Evolutionary conservation across 805 yeast species (phyloP).

Genomic region (Dipodascus geniculatus): DNA sequence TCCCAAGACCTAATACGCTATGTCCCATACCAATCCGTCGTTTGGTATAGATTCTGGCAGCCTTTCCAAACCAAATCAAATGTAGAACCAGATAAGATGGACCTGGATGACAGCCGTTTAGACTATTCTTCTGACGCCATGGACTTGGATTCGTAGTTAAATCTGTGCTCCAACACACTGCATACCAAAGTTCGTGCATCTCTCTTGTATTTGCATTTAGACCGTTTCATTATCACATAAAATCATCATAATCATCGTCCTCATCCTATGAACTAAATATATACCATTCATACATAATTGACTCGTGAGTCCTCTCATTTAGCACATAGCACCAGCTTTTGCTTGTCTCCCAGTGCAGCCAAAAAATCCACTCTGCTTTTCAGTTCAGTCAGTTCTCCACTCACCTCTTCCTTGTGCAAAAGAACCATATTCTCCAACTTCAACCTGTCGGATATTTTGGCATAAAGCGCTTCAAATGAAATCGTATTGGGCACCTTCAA

Average conservation of each 20-base stretch:
- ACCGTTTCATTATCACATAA: slow-evolving; percentile 5
- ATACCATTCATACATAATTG: not conserved
- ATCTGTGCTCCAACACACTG: not conserved
- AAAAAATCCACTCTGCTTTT: slow-evolving; percentile 21
- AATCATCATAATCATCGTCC: not conserved
- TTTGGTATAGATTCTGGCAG: not conserved
- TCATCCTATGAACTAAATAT: slow-evolving; percentile 2
- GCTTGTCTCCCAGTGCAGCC: slow-evolving; percentile 18
- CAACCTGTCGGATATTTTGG: slow-evolving; percentile 24
- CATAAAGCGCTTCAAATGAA: slow-evolving; percentile 21
- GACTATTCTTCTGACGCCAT: not conserved
- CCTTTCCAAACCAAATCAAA: not conserved
- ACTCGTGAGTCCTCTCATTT: slow-evolving; percentile 8
- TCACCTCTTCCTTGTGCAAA: slow-evolving; percentile 19
- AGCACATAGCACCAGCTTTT: slow-evolving; percentile 25
- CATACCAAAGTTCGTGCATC: slow-evolving; percentile 3
- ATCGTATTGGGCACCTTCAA: slow-evolving; percentile 26
- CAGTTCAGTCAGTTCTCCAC: slow-evolving; percentile 18
- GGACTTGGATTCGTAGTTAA: not conserved
- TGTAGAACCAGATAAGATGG: too few species aligned
- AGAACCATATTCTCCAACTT: slow-evolving; percentile 18
- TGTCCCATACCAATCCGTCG: not conserved
- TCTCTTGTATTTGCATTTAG: slow-evolving; percentile 2
- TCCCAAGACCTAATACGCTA: not conserved
- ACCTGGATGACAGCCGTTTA: too few species aligned